phyloP scores from a whole-genome alignment of 2,329 filamentous ascomycete genomes.

The Knoxdaviesia capensis region DNA sequence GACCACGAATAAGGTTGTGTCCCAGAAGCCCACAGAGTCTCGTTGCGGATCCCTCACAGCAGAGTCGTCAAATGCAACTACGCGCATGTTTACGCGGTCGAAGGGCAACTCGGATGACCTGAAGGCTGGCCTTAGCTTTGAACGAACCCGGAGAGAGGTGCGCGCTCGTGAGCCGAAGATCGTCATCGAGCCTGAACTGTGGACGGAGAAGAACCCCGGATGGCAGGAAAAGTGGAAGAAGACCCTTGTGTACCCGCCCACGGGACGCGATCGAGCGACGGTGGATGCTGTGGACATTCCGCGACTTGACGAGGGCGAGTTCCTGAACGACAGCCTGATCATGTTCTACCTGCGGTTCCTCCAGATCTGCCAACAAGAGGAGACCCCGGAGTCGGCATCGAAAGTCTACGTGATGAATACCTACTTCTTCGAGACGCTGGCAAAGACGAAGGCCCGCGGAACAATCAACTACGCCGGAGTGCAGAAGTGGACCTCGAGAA shows the following conservation, averaged over 20 bases:
- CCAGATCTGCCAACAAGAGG: constrained; percentile 35
- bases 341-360: constrained; percentile 68
- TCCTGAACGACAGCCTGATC: constrained; percentile 83
- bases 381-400: constrained; percentile 32
- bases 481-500: constrained; percentile 66
- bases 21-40: no score
- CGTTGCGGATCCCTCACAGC: no score
- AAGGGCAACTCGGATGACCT: no score
- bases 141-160: no score
- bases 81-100: no score
- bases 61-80: no score
- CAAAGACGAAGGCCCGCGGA: constrained; percentile 29
- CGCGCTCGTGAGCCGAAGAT: no score
- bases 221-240: constrained; percentile 34
- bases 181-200: constrained; percentile 9
- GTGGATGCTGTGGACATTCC: constrained; percentile 55
- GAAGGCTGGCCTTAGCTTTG: no score
- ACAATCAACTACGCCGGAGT: constrained; percentile 69
- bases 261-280: constrained; percentile 38
- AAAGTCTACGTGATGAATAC: constrained; percentile 81
- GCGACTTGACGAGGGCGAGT: constrained; percentile 65
- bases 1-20: no score
- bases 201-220: constrained; percentile 27
- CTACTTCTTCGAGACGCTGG: constrained; percentile 72
- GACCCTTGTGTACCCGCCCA: constrained; percentile 39